Conservation (phyloP, 2,329 filamentous ascomycete genomes). For the Exutisphaerella laricina region DNA sequence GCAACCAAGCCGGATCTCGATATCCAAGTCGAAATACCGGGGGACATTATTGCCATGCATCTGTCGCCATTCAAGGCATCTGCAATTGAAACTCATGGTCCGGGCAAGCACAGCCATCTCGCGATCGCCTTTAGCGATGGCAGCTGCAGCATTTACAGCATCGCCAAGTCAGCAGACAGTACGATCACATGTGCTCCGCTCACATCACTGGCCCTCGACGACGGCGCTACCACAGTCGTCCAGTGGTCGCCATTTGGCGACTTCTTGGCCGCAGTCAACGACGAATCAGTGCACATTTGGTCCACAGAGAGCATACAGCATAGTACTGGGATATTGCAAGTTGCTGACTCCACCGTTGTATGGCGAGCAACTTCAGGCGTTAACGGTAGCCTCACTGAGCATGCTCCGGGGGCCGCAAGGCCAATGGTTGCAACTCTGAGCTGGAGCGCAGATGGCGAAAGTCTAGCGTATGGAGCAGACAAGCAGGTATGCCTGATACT, state of each 20-base stretch:
- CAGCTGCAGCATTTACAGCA: conserved; percentile 38
- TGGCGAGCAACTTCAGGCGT: conserved; percentile 24
- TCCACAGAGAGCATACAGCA: conserved; percentile 22
- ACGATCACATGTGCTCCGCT: conserved; percentile 13
- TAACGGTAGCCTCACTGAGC: conserved; percentile 12
- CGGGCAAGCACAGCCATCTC: conserved; percentile 23
- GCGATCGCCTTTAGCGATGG: conserved; percentile 40
- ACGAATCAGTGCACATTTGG: conserved; percentile 44
- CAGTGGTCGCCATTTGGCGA: conserved; percentile 42
- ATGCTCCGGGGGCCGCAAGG: conserved; percentile 18
- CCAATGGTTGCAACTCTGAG: conserved; percentile 34
- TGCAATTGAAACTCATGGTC: conserved; percentile 7
- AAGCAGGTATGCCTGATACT: conserved; percentile 47
- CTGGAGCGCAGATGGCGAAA: conserved; percentile 52
- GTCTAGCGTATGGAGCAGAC: conserved; percentile 41
- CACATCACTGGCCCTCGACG: conserved; percentile 21
- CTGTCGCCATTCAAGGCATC: conserved; percentile 33
- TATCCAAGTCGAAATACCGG: conserved; percentile 11
- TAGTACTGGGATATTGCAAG: conserved; percentile 13
- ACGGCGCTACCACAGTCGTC: conserved; percentile 36
- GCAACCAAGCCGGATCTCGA: conserved; percentile 5
- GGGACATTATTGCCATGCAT: conserved; percentile 34
- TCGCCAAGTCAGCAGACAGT: conserved; percentile 11
- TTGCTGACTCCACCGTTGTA: conserved; percentile 20
- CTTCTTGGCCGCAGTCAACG: conserved; percentile 41